These are phyloP conservation scores for Ruellia speciosa DNA, from an alignment of 305 asterid species.

Conservation along the genomic window DNA sequence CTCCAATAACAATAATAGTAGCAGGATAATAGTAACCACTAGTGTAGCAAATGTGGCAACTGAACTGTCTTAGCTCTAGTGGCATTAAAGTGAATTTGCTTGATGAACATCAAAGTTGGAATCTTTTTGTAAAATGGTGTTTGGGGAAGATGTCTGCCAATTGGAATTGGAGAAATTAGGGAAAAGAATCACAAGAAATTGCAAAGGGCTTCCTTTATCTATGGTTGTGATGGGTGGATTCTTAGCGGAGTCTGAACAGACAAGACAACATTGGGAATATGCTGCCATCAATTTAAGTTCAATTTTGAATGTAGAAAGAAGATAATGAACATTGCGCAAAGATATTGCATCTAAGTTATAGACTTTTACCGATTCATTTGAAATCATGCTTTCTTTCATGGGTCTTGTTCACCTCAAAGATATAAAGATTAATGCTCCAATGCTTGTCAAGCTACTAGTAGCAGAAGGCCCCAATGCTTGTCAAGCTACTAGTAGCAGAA, in stretches of 20 bases:
- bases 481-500: background rate
- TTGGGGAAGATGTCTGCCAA: slow-evolving; percentile 9
- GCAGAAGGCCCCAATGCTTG: background rate
- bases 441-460: background rate
- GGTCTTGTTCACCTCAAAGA: background rate
- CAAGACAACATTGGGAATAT: background rate
- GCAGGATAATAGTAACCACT: slow-evolving; percentile 23
- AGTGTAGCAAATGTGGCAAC: slow-evolving; percentile 16
- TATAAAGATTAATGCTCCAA: background rate
- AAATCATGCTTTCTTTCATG: background rate
- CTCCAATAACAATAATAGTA: slow-evolving; percentile 9
- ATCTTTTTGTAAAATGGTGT: slow-evolving; percentile 10
- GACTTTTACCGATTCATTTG: background rate
- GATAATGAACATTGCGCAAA: background rate
- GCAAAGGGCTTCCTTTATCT: slow-evolving; percentile 16
- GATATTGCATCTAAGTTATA: background rate
- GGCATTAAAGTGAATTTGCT: background rate
- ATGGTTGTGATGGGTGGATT: slow-evolving; percentile 16
- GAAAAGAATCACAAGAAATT: slow-evolving; percentile 4
- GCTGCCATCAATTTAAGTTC: background rate
- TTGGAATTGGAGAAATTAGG: slow-evolving; percentile 5
- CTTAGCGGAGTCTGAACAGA: background rate
- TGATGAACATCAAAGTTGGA: slow-evolving; percentile 10
- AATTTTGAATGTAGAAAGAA: too few relatives aligned
- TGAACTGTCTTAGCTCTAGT: background rate